Evolutionary conservation across 2,329 filamentous ascomycete genomes (phyloP).

Genomic region (Emmonsiellopsis sp.): DNA sequence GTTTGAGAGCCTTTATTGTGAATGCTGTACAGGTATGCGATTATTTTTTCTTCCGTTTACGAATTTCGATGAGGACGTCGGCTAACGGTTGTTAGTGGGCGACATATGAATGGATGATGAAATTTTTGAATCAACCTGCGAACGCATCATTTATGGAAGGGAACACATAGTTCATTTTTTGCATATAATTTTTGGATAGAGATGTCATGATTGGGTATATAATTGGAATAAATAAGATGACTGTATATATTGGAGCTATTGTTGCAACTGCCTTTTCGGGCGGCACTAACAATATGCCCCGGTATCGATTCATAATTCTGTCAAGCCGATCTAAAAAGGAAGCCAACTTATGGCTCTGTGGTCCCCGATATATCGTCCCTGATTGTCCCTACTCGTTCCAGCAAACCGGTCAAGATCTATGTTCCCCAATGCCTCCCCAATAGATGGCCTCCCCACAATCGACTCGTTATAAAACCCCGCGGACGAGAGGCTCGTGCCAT

Average conservation of each 20-base stretch:
- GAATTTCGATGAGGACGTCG: neutral
- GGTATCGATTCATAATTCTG: too few relatives aligned
- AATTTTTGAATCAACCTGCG: slow-evolving; percentile 19
- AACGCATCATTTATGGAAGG: neutral
- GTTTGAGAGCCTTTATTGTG: slow-evolving; percentile 76
- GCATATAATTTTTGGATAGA: too few relatives aligned
- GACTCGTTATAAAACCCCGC: neutral
- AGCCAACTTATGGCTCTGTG: too few relatives aligned
- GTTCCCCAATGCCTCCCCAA: neutral
- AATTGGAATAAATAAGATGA: neutral
- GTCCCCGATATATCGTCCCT: too few relatives aligned
- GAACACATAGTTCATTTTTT: neutral
- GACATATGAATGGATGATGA: slow-evolving; percentile 83
- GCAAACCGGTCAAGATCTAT: neutral
- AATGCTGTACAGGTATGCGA: slow-evolving; percentile 65
- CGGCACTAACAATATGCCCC: too few relatives aligned
- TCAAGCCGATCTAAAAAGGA: too few relatives aligned
- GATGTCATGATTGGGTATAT: neutral
- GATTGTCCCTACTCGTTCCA: too few relatives aligned
- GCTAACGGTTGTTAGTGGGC: slow-evolving; percentile 55
- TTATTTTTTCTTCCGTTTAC: neutral
- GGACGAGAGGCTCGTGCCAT: too few relatives aligned
- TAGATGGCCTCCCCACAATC: too few relatives aligned
- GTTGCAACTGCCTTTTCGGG: too few relatives aligned
- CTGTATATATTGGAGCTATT: too few relatives aligned